phyloP scores from a whole-genome alignment of 2,329 filamentous ascomycete species.

The Didymella pomorum region DNA sequence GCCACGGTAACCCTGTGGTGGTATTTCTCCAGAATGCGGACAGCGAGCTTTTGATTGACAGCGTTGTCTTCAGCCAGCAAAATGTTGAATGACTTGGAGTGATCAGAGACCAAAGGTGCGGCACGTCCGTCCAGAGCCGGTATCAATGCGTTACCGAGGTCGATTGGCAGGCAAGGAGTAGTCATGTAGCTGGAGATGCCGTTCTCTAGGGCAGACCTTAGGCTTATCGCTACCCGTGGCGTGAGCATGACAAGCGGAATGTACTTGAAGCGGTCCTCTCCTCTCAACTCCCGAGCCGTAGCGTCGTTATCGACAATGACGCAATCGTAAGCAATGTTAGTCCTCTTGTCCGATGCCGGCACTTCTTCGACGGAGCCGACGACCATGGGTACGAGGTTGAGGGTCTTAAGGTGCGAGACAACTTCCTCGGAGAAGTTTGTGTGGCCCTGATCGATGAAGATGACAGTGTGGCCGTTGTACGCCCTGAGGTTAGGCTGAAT shows the following conservation, averaged over 20 bases:
- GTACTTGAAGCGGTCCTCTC: constrained; percentile 96
- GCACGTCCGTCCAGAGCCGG: constrained; percentile 93
- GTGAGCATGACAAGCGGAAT: constrained; percentile 93
- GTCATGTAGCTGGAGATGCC: constrained; percentile 99
- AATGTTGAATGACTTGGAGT: constrained; percentile 95
- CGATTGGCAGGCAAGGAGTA: constrained; percentile 90
- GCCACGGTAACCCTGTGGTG: constrained; percentile 92
- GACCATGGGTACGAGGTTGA: constrained; percentile 83
- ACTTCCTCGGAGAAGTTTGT: constrained; percentile 81
- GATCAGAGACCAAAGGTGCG: constrained; percentile 88
- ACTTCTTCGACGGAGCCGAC: constrained; percentile 79
- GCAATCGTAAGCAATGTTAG: constrained; percentile 80
- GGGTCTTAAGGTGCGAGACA: constrained; percentile 75
- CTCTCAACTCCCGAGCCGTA: constrained; percentile 83
- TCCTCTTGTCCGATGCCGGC: constrained; percentile 59
- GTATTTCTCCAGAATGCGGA: constrained; percentile 97
- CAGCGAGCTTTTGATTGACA: constrained; percentile 93
- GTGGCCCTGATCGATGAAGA: constrained; percentile 92
- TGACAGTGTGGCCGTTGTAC: constrained; percentile 90
- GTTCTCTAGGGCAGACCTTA: constrained; percentile 92
- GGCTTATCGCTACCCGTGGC: constrained; percentile 85
- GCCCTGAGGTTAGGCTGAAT: constrained; percentile 85
- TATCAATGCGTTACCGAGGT: constrained; percentile 94
- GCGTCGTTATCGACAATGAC: constrained; percentile 95
- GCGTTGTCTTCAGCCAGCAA: constrained; percentile 95